Percentiles rank a stretch among this genome's conserved stretches.
phyloP scores from a whole-genome alignment of 164 flowering plant genomes.

The Echeveria elegans region DNA sequence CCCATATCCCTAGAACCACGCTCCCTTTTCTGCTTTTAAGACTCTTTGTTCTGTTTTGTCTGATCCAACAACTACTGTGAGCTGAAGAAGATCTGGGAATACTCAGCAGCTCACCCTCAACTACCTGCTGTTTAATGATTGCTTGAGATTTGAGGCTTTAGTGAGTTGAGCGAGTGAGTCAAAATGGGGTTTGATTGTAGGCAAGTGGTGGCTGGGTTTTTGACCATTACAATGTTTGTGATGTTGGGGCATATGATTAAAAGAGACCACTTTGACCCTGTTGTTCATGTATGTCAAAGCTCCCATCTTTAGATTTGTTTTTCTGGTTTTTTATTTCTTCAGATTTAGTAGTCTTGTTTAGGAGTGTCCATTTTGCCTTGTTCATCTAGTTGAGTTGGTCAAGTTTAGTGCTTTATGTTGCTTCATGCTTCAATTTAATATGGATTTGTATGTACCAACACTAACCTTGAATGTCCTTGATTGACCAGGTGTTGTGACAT shows the following conservation, averaged over 20 bases:
- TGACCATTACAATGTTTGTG: constrained; percentile 82
- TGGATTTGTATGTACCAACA: too few species aligned
- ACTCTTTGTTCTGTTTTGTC: not conserved
- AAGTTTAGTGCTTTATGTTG: not conserved
- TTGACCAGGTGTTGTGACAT: not conserved
- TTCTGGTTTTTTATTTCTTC: too few species aligned
- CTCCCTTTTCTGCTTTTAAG: not conserved
- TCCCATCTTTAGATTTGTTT: too few species aligned
- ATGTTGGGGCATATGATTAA: constrained; percentile 93
- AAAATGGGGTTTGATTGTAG: constrained; percentile 70
- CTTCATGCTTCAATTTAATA: not conserved
- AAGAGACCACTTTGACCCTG: constrained; percentile 74
- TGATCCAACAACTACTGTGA: not conserved
- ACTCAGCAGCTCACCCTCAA: too few species aligned
- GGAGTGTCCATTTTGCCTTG: too few species aligned
- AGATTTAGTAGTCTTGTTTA: not conserved
- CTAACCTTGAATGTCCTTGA: too few species aligned
- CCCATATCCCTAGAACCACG: not conserved
- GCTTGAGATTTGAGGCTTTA: not conserved
- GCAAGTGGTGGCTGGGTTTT: constrained; percentile 70
- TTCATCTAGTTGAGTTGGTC: not conserved
- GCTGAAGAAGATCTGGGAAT: too few species aligned
- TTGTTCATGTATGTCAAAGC: constrained; percentile 21
- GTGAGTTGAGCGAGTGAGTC: constrained; percentile 2
- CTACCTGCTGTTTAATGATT: not conserved